Percentiles rank a stretch among this genome's conserved stretches.
These are phyloP conservation scores for Neonectria faginata DNA, from an alignment of 2,329 filamentous ascomycete genomes.

Conservation along the genomic window DNA sequence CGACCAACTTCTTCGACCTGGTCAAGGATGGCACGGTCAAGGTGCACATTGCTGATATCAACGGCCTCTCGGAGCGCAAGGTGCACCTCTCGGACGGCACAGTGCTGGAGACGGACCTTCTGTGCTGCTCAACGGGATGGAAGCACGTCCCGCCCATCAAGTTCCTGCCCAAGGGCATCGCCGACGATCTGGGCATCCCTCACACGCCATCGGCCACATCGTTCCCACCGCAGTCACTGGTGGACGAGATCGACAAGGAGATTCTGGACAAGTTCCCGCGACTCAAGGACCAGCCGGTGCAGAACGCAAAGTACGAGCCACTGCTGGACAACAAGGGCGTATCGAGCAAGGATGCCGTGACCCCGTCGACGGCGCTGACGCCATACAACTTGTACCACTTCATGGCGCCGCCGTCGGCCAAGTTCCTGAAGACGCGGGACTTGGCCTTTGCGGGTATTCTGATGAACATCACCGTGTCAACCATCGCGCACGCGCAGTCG, in stretches of 20 bases:
- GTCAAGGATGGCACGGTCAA: conserved; percentile 60
- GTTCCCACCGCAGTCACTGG: conserved; percentile 43
- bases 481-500: conserved; percentile 61
- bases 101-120: conserved; percentile 59
- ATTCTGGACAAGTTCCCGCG: conserved; percentile 66
- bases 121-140: conserved; percentile 72
- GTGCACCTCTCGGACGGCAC: conserved; percentile 65
- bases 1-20: conserved; percentile 62
- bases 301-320: conserved; percentile 59
- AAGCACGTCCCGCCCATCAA: conserved; percentile 63
- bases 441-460: conserved; percentile 60
- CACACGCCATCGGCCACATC: conserved; percentile 49
- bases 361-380: conserved; percentile 40
- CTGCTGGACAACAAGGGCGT: conserved; percentile 55
- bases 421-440: conserved; percentile 51
- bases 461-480: conserved; percentile 57
- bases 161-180: conserved; percentile 62
- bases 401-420: conserved; percentile 56
- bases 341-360: conserved; percentile 46
- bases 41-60: conserved; percentile 62
- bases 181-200: conserved; percentile 62
- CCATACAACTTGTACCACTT: conserved; percentile 59
- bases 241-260: conserved; percentile 61
- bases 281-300: conserved; percentile 62
- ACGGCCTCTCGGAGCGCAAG: conserved; percentile 52